Evolutionary conservation across 164 flowering plant genomes (phyloP).

Genomic region (Dillenia suffruticosa): DNA sequence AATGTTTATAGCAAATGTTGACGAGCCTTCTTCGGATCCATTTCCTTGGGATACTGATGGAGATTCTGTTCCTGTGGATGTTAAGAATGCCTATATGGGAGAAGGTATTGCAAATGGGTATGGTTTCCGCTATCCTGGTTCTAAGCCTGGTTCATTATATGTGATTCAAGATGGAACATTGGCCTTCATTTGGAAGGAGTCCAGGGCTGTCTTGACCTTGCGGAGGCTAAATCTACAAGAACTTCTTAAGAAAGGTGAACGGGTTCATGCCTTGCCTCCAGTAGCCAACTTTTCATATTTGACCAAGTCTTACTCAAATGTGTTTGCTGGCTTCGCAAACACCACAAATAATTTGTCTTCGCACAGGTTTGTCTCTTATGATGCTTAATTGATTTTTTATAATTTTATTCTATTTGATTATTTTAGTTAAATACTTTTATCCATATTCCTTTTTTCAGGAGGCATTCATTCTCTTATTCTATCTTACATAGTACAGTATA

Average conservation of each 20-base stretch:
- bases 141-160: constrained; percentile 88
- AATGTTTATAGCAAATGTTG: constrained; percentile 75
- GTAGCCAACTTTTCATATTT: constrained; percentile 79
- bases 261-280: constrained; percentile 75
- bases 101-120: constrained; percentile 96
- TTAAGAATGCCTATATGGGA: constrained; percentile 61
- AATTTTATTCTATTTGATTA: no score
- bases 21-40: constrained; percentile 59
- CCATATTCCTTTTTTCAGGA: no score
- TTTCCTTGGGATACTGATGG: constrained; percentile 75
- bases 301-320: constrained; percentile 86
- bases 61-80: constrained; percentile 35
- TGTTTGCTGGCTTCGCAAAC: constrained; percentile 63
- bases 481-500: no score
- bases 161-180: constrained; percentile 64
- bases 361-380: constrained; percentile 40
- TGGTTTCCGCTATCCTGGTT: constrained; percentile 96
- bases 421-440: no score
- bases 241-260: constrained; percentile 76
- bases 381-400: background rate
- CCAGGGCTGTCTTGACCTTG: constrained; percentile 73
- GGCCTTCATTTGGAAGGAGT: constrained; percentile 86
- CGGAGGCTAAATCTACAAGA: constrained; percentile 71
- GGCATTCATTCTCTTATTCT: no score
- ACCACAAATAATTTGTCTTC: constrained; percentile 36